A percentile compares a stretch with the other conserved stretches of the same genome.
Evolutionary conservation across 2,329 filamentous ascomycete species (phyloP).

Genomic region (Cucurbitaria berberidis): DNA sequence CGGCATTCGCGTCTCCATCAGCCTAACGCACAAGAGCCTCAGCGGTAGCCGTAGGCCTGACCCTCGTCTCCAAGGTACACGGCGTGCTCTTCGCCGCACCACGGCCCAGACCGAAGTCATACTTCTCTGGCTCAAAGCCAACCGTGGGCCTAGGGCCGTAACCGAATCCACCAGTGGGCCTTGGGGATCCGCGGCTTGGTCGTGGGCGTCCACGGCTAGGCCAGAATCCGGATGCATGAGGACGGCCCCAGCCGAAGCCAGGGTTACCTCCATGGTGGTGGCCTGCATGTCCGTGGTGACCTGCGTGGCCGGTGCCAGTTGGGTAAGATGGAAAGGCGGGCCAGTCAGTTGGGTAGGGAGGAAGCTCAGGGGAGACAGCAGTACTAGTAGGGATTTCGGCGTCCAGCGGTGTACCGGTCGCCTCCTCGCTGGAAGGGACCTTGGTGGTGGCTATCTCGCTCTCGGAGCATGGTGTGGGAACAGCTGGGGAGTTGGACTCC

Average conservation of each 20-base stretch:
- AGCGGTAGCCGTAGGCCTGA: slow-evolving; percentile 27
- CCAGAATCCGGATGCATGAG: slow-evolving; percentile 23
- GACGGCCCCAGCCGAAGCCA: slow-evolving; percentile 23
- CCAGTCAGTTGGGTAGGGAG: slow-evolving; percentile 13
- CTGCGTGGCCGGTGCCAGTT: slow-evolving; percentile 12
- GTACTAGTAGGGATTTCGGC: slow-evolving; percentile 1
- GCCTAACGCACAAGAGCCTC: slow-evolving; percentile 7
- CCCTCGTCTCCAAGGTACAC: slow-evolving; percentile 29
- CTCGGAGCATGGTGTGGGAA: slow-evolving; percentile 5
- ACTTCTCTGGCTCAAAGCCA: slow-evolving; percentile 11
- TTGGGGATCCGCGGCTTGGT: slow-evolving; percentile 6
- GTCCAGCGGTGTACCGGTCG: slow-evolving; percentile 1
- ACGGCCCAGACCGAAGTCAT: slow-evolving; percentile 9
- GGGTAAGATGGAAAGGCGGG: slow-evolving; percentile 2
- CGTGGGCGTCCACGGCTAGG: slow-evolving; percentile 5
- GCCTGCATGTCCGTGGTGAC: too few species aligned
- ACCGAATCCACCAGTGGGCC: neutral
- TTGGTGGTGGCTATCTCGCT: neutral
- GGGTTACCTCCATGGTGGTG: slow-evolving; percentile 8
- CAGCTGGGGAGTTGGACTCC: slow-evolving; percentile 3
- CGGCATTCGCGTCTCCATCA: neutral
- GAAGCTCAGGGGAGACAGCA: slow-evolving; percentile 4
- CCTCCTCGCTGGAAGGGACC: slow-evolving; percentile 8
- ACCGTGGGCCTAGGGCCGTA: slow-evolving; percentile 9
- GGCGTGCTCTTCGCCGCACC: slow-evolving; percentile 19